phyloP scores from a whole-genome alignment of 805 yeast species.

The Jamesozyma hellenica region DNA sequence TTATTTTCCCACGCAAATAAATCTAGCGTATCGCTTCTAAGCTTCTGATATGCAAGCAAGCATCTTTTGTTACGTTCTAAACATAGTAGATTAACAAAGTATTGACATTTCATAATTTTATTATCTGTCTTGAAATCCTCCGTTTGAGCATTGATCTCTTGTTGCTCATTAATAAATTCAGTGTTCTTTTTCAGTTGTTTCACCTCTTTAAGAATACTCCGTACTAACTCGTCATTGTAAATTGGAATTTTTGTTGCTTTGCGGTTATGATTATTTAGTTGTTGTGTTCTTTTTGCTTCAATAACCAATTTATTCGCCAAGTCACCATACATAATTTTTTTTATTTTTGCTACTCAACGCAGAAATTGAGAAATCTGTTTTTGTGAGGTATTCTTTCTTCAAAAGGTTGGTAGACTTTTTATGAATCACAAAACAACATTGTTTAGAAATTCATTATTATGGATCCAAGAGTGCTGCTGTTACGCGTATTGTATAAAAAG shows the following conservation, averaged over 20 bases:
- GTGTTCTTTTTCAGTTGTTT: slow-evolving; percentile 50
- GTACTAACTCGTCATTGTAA: slow-evolving; percentile 63
- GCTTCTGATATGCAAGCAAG: slow-evolving; percentile 68
- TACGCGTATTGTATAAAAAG: not conserved
- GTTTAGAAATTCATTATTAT: too few species aligned
- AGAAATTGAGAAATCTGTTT: too few species aligned
- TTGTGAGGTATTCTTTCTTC: too few species aligned
- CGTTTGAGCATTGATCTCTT: not conserved
- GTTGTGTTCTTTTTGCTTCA: slow-evolving; percentile 73
- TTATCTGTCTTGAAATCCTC: slow-evolving; percentile 17
- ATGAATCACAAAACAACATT: too few species aligned
- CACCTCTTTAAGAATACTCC: slow-evolving; percentile 62
- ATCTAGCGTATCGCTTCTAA: slow-evolving; percentile 58
- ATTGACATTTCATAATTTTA: slow-evolving; percentile 49
- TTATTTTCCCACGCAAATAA: slow-evolving; percentile 62
- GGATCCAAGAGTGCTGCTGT: too few species aligned
- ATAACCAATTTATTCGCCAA: slow-evolving; percentile 68
- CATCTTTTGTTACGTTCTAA: slow-evolving; percentile 87
- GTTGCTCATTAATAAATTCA: slow-evolving; percentile 35
- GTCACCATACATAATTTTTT: slow-evolving; percentile 77
- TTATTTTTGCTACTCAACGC: too few species aligned
- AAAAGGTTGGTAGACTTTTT: too few species aligned
- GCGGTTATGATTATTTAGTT: slow-evolving; percentile 34
- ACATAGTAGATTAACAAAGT: slow-evolving; percentile 49
- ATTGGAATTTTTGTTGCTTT: slow-evolving; percentile 35